phyloP scores from a whole-genome alignment of 2,329 filamentous ascomycete species.

The Penicillium sp. region DNA sequence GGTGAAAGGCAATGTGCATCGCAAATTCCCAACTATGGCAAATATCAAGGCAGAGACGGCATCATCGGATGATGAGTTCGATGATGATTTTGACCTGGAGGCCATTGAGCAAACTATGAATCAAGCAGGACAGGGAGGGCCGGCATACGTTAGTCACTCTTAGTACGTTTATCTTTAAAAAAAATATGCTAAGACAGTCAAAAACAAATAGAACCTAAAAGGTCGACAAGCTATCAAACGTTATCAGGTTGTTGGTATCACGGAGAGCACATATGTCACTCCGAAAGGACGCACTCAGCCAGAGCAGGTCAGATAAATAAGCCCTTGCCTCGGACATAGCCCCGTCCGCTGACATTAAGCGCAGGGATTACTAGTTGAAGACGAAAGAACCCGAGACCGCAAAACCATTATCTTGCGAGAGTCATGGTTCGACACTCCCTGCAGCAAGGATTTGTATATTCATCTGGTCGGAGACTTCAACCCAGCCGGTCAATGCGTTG shows the following conservation, averaged over 20 bases:
- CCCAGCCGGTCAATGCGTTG: constrained; percentile 67
- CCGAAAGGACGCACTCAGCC: constrained; percentile 58
- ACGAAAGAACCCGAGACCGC: constrained; percentile 66
- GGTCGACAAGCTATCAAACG: constrained; percentile 73
- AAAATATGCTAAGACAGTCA: constrained; percentile 61
- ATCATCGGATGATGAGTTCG: constrained; percentile 69
- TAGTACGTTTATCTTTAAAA: constrained; percentile 33
- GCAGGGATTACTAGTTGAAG: constrained; percentile 77
- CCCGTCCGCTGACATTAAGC: constrained; percentile 22
- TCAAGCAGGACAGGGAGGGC: constrained; percentile 65
- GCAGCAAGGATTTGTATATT: constrained; percentile 71
- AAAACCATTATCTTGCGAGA: constrained; percentile 75
- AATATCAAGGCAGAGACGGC: constrained; percentile 31
- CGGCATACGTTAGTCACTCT: constrained; percentile 63
- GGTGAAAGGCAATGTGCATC: not conserved
- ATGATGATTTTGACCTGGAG: constrained; percentile 61
- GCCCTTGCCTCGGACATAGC: not conserved
- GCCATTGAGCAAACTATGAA: constrained; percentile 62
- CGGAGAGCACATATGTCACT: constrained; percentile 67
- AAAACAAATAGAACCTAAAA: constrained; percentile 62
- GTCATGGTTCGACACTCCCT: constrained; percentile 81
- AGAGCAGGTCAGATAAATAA: constrained; percentile 65
- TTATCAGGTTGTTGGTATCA: constrained; percentile 74
- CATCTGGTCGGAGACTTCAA: constrained; percentile 83
- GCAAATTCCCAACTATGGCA: constrained; percentile 5